These are phyloP conservation scores for Wallacemonas sp. DNA, from an alignment of 208 protist genomes.

Conservation along the genomic window DNA sequence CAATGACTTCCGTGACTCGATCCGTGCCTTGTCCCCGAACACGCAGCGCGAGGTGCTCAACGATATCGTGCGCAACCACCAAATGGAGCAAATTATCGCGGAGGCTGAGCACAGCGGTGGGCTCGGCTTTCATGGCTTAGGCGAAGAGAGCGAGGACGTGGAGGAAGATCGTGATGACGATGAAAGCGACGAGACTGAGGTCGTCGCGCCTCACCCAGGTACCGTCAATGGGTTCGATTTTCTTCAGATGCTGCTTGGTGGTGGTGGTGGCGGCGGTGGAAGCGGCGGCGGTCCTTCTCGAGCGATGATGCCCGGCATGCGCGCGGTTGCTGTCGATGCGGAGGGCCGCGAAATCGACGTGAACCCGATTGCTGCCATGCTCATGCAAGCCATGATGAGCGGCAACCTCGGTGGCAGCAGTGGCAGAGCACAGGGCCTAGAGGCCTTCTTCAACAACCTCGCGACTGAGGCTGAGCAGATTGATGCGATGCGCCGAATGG, in stretches of 20 bases:
- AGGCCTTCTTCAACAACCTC: constrained; percentile 26
- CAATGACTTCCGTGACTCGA: constrained; percentile 64
- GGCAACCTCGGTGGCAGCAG: neutral
- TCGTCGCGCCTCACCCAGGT: neutral
- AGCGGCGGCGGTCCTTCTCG: too few relatives aligned
- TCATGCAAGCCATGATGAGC: neutral
- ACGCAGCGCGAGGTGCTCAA: constrained; percentile 71
- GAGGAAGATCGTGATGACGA: constrained; percentile 15
- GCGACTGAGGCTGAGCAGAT: constrained; percentile 33
- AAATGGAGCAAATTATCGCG: constrained; percentile 1
- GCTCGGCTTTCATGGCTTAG: neutral
- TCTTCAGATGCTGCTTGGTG: neutral
- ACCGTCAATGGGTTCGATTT: neutral
- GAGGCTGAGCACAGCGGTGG: neutral
- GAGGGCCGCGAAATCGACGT: neutral
- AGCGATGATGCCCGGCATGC: neutral
- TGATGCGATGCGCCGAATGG: constrained; percentile 53
- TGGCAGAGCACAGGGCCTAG: constrained; percentile 12
- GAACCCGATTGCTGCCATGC: neutral
- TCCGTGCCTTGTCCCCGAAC: constrained; percentile 72
- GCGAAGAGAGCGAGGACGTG: neutral
- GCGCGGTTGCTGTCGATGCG: neutral
- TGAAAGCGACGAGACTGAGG: neutral
- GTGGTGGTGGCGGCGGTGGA: too few relatives aligned
- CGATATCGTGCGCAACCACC: constrained; percentile 66